A percentile compares a stretch with the other conserved stretches of the same genome.
Evolutionary conservation across 306 rosid species (phyloP).

Genomic region (Pueraria montana): DNA sequence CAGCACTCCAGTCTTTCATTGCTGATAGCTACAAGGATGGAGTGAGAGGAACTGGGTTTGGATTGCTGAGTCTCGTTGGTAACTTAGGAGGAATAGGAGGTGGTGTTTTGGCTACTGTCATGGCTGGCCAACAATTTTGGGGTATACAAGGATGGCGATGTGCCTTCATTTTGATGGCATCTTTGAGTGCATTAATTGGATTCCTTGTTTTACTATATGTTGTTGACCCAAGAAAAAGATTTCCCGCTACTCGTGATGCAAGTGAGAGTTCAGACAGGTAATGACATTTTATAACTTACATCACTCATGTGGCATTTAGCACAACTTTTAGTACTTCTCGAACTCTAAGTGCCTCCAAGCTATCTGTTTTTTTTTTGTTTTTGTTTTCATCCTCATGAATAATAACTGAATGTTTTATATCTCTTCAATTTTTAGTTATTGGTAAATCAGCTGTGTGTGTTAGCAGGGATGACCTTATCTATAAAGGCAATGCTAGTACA

Average conservation of each 20-base stretch:
- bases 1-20: constrained; percentile 95
- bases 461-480: constrained; percentile 62
- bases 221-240: constrained; percentile 73
- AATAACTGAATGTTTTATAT: constrained; percentile 27
- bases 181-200: constrained; percentile 84
- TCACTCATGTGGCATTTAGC: neutral
- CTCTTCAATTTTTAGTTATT: constrained; percentile 36
- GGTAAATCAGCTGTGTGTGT: constrained; percentile 44
- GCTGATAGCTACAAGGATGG: constrained; percentile 92
- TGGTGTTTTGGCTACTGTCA: constrained; percentile 92
- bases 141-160: constrained; percentile 89
- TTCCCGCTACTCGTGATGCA: constrained; percentile 34
- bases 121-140: constrained; percentile 88
- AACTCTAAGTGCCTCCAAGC: constrained; percentile 17
- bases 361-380: constrained; percentile 36
- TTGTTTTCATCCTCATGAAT: constrained; percentile 33
- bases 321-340: neutral
- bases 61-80: constrained; percentile 82
- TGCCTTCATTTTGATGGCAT: constrained; percentile 85
- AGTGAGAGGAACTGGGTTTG: constrained; percentile 88
- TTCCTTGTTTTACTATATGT: constrained; percentile 78
- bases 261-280: constrained; percentile 66
- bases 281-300: constrained; percentile 10
- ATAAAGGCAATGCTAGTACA: constrained; percentile 58
- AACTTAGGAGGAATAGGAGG: constrained; percentile 92